Conservation (phyloP, 2,329 filamentous ascomycete species). For the Fusarium compactum region DNA sequence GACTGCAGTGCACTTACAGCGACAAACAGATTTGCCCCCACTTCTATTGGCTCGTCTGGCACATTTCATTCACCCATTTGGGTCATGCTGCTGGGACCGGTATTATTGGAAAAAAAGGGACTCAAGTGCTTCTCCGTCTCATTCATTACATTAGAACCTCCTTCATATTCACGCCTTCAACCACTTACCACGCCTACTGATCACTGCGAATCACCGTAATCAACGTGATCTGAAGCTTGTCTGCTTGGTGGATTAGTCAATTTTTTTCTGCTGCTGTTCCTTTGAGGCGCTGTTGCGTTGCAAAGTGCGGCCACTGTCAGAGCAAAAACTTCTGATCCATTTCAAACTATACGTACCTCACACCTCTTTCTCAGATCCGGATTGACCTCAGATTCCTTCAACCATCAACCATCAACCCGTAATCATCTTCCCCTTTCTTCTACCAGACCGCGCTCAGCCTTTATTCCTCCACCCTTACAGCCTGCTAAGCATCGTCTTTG, state of each 20-base stretch:
- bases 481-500: neutral
- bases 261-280: constrained; percentile 31
- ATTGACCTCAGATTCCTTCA: constrained; percentile 26
- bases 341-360: constrained; percentile 44
- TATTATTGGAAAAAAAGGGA: constrained; percentile 49
- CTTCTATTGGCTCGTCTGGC: constrained; percentile 40
- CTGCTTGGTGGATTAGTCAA: constrained; percentile 3
- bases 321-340: constrained; percentile 46
- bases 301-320: constrained; percentile 40
- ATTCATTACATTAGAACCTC: constrained; percentile 40
- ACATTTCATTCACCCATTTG: constrained; percentile 38
- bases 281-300: constrained; percentile 33
- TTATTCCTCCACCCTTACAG: neutral
- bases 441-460: neutral
- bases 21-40: constrained; percentile 12
- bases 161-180: constrained; percentile 38
- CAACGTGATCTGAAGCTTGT: constrained; percentile 13
- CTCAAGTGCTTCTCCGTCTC: constrained; percentile 47
- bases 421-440: constrained; percentile 23
- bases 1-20: constrained; percentile 31
- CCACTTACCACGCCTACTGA: constrained; percentile 24
- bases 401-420: constrained; percentile 36
- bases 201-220: constrained; percentile 27
- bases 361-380: constrained; percentile 24
- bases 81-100: constrained; percentile 34